phyloP scores from a whole-genome alignment of 2,329 filamentous ascomycete genomes.

The Xylaria sp. region DNA sequence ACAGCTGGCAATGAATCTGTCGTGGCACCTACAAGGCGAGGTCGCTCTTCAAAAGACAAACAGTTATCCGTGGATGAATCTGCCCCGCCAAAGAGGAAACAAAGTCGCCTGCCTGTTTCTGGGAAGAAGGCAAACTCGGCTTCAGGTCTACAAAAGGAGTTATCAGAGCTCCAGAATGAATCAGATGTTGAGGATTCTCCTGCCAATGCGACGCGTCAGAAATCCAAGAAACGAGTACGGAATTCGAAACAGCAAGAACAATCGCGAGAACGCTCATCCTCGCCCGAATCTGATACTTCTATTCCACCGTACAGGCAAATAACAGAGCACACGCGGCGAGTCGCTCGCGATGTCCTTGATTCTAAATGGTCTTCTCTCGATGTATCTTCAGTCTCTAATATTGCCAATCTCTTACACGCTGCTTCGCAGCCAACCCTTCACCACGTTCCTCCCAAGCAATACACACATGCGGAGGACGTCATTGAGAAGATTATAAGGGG shows the following conservation, averaged over 20 bases:
- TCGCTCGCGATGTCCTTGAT: slow-evolving; percentile 61
- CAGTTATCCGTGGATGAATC: no score
- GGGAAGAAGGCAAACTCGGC: slow-evolving; percentile 14
- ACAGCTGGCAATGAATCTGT: slow-evolving; percentile 1
- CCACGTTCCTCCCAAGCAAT: slow-evolving; percentile 45
- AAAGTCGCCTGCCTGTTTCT: background rate
- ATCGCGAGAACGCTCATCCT: slow-evolving; percentile 21
- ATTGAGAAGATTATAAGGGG: slow-evolving; percentile 51
- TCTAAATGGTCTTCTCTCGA: slow-evolving; percentile 61
- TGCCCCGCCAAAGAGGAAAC: no score
- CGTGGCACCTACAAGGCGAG: slow-evolving; percentile 18
- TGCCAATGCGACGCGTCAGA: background rate
- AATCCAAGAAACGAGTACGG: slow-evolving; percentile 8
- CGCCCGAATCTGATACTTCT: slow-evolving; percentile 25
- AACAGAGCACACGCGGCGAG: slow-evolving; percentile 43
- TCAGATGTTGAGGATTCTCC: slow-evolving; percentile 8
- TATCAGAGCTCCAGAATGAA: slow-evolving; percentile 14
- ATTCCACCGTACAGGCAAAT: slow-evolving; percentile 45
- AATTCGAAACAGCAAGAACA: slow-evolving; percentile 11
- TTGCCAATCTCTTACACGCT: slow-evolving; percentile 52
- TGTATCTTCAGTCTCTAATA: slow-evolving; percentile 47
- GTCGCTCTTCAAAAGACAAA: slow-evolving; percentile 16
- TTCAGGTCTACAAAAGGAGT: slow-evolving; percentile 9
- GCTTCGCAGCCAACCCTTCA: slow-evolving; percentile 58
- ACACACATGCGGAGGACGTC: slow-evolving; percentile 50